Evolutionary conservation across 1,284 basidiomycete species (phyloP).

Genomic region (Cryptococcus sp.): DNA sequence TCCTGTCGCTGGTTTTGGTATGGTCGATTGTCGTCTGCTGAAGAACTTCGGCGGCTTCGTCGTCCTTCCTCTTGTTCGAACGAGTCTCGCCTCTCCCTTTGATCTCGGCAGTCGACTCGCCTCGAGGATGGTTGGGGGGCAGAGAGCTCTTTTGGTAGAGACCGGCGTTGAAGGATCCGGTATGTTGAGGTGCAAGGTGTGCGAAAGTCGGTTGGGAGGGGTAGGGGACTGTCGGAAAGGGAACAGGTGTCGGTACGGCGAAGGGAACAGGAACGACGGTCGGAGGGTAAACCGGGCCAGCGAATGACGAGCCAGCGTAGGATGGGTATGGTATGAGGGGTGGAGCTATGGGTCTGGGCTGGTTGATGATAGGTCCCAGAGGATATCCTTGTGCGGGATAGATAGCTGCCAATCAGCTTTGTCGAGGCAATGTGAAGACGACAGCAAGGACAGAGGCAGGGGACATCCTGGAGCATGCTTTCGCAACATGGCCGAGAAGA

Average conservation of each 20-base stretch:
- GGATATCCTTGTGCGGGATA: neutral
- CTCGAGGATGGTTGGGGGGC: neutral
- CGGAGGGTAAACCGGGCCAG: neutral
- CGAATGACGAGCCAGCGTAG: neutral
- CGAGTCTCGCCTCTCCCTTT: neutral
- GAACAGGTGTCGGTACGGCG: neutral
- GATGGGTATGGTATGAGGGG: neutral
- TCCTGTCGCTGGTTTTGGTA: too few relatives aligned
- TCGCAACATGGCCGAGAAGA: neutral
- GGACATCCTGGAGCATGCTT: neutral
- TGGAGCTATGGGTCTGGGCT: conserved; percentile 1
- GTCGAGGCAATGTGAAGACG: too few relatives aligned
- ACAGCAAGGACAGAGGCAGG: neutral
- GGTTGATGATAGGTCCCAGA: neutral
- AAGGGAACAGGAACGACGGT: neutral
- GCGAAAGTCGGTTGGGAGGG: neutral
- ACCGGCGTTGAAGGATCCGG: neutral
- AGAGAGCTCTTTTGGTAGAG: neutral
- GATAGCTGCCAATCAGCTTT: too few relatives aligned
- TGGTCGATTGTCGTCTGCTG: too few relatives aligned
- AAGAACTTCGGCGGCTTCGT: too few relatives aligned
- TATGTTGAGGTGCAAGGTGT: neutral
- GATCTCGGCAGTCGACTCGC: neutral
- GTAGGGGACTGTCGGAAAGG: neutral
- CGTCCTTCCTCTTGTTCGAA: neutral